Base-by-base conservation (phyloP, 2,329 filamentous ascomycete species). In the Calcarisporium arbuscula region DNA sequence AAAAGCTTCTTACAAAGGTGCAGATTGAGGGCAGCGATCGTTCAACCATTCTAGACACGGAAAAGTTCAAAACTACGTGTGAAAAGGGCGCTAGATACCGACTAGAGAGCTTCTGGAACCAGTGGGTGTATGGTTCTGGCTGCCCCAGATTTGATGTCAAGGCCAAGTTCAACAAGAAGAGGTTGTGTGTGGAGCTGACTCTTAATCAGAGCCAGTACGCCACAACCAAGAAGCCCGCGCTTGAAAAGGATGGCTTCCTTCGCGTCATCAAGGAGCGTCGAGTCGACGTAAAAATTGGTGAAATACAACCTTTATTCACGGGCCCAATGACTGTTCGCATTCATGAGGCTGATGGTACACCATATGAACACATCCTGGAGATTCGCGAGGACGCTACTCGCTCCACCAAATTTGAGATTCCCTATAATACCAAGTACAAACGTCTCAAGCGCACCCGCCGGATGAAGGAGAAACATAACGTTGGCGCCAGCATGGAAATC, bases 401-500 rank as follows among this genome's bases (percentile, higher is more conserved):
- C 47, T 67, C 65, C 2, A 71, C 70, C 17, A 92, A 85, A 54
- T 85, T 96, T 40, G 89, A 95, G 42, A 95, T 98, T 41, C 89
- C 90, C 1, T 98, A 98, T 62, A 96, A 96, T 51, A 98, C 92
- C 1, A 98, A 98, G 57, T 98, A 98, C 65, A 98, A 96, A 65
- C 81, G 94, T 8, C 71, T 98, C 4, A 98, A 98, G 67, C 74
- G 89, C 30, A 95, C 85, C 39, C 77, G 83, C 28, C 72, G 85
- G 20, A 79, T 90, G 55, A 88, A 88, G 55, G 86, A 94, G 56
- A 79, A 85, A 40, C 78, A 65, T 31, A 57, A 54, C 28, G 54
- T 49, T 12, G 77, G 70, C 17, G 72, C 67, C 28, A 83, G 72
- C 37, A 73, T 74, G 33, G 84, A 83, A 51, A 70, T 70, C 30